These are phyloP conservation scores for Leersia perrieri DNA, from an alignment of 176 grass and related monocot species.

Conservation along the genomic window DNA sequence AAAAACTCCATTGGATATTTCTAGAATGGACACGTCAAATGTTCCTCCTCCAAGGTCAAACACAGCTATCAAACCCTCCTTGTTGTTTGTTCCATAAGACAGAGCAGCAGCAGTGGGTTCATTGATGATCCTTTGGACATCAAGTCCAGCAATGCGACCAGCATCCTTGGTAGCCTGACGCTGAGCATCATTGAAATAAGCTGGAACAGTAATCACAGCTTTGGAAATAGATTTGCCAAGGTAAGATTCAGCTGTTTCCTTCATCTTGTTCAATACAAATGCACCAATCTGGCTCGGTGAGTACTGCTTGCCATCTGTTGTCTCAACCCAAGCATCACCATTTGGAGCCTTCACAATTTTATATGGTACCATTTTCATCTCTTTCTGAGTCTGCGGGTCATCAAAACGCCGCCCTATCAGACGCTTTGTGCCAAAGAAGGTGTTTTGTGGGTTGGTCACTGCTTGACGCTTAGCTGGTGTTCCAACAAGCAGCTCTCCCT, in stretches of 20 bases:
- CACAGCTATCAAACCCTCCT: slow-evolving; percentile 44
- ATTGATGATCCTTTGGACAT: slow-evolving; percentile 49
- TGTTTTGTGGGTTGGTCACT: slow-evolving; percentile 46
- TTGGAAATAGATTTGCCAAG: slow-evolving; percentile 47
- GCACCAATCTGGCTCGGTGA: slow-evolving; percentile 47
- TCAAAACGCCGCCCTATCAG: slow-evolving; percentile 43
- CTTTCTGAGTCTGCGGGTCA: slow-evolving; percentile 37
- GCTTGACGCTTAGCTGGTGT: slow-evolving; percentile 52
- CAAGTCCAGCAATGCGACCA: slow-evolving; percentile 46
- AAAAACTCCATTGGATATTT: slow-evolving; percentile 50
- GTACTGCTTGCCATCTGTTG: slow-evolving; percentile 41
- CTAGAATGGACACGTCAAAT: slow-evolving; percentile 47
- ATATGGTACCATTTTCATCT: slow-evolving; percentile 50
- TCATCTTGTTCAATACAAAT: slow-evolving; percentile 47
- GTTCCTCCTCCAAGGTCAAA: slow-evolving; percentile 51
- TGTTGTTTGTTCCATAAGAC: slow-evolving; percentile 48
- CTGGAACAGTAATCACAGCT: slow-evolving; percentile 52
- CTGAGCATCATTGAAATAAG: slow-evolving; percentile 51
- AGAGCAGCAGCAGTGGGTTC: slow-evolving; percentile 53
- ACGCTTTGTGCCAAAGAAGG: slow-evolving; percentile 42
- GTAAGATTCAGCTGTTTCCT: slow-evolving; percentile 44
- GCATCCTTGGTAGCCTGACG: slow-evolving; percentile 54
- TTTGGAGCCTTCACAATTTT: slow-evolving; percentile 39
- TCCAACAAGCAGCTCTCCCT: slow-evolving; percentile 45
- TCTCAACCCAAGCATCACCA: slow-evolving; percentile 51